Evolutionary conservation across 371 early-diverging fungal species (phyloP), one percentile per base, ranked within the genome.

Genomic region (Blakeslea trispora): DNA sequence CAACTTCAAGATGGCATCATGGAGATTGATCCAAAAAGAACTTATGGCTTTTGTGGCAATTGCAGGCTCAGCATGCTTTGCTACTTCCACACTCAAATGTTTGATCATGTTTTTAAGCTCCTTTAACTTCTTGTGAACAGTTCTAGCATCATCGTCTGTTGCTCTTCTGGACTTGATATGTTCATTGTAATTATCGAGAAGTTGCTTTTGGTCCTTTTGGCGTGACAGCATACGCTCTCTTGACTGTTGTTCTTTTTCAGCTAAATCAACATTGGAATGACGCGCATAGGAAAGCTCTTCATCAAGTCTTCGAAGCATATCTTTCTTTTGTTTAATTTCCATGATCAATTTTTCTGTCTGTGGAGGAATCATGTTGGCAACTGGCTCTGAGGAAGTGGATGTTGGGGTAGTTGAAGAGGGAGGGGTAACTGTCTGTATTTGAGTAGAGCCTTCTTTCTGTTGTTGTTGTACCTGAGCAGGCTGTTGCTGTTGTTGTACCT

Each of bases 101-200:
- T 74, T 65, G 42, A 85, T 82, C 45, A 64, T 63, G 17, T 57
- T 58, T 56, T 80, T 81, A 32, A 85, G 74, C 7, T 73, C 70
- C 14, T 63, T 63, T n/a, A 85, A 55, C 40, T 76, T 77, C 21
- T 64, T 64, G 7, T 63, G 65, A 52, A 85, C 81, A 40, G 72
- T 81, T 0, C 53, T 51, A n/a, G 75, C 64, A 43, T 80, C 81
- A 50, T 85, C 85, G 24, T 74, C 63, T 0, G 85, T 85, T 13
- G 85, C 81, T 18, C 83, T 72, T 53, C 82, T 67, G 9, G 75
- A 65, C 41, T 73, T 69, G 21, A 82, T 59, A 31, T 85, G 81
- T 18, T 81, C 81, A 31, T 79, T 68, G 42, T 81, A 85, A 53
- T 81, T 85, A 18, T 64, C 60, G 31, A 74, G 46, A 10, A 79